Evolutionary conservation across 164 flowering plant species (phyloP).

Genomic region (Aristolochia contorta): DNA sequence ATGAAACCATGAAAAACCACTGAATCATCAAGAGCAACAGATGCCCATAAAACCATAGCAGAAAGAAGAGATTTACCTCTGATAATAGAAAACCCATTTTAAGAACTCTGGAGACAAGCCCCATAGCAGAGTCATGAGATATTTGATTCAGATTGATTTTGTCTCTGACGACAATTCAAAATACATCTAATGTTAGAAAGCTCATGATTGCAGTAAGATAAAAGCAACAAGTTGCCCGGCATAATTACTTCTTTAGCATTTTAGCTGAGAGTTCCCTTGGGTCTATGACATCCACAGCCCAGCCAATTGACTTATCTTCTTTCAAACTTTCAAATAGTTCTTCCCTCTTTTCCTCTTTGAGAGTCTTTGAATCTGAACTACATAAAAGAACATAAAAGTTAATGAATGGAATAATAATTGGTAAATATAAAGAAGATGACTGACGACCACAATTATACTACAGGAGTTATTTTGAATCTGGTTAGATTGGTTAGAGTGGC

Average conservation of each 20-base stretch:
- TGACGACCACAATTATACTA: too few relatives aligned
- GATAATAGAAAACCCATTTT: conserved; percentile 75
- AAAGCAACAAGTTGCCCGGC: not conserved
- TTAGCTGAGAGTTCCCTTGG: conserved; percentile 90
- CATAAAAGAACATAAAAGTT: not conserved
- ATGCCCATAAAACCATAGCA: too few relatives aligned
- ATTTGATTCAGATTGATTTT: conserved; percentile 87
- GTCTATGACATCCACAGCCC: conserved; percentile 92
- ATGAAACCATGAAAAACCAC: not conserved
- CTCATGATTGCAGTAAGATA: not conserved
- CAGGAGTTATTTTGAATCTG: too few relatives aligned
- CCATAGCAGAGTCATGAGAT: conserved; percentile 89
- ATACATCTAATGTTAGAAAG: not conserved
- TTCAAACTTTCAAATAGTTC: conserved; percentile 76
- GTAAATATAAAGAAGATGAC: not conserved
- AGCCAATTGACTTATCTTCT: conserved; percentile 64
- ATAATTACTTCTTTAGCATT: conserved; percentile 73
- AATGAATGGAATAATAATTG: not conserved
- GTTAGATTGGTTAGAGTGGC: too few relatives aligned
- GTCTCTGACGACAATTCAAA: conserved; percentile 28
- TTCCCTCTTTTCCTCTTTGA: conserved; percentile 93
- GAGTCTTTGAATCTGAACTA: conserved; percentile 76
- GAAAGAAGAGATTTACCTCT: conserved; percentile 36
- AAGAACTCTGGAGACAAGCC: conserved; percentile 60
- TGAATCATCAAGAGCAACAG: not conserved